These are phyloP conservation scores for Geotrichum restrictum DNA, from an alignment of 1,139 yeast species.

Conservation along the genomic window DNA sequence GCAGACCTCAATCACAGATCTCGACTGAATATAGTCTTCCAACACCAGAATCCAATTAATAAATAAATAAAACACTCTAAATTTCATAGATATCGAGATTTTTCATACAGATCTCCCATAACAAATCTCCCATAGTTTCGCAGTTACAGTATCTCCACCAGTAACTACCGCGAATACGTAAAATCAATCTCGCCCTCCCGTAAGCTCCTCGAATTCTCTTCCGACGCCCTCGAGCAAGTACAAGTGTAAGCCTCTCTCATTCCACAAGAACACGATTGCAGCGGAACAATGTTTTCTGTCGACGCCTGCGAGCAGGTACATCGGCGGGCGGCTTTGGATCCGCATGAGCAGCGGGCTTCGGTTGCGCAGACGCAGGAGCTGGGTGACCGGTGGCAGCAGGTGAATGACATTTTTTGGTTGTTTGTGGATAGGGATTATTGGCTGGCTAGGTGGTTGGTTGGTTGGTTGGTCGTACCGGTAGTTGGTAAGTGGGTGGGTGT, in stretches of 20 bases:
- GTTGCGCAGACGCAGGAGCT: slow-evolving; percentile 40
- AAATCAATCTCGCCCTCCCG: slow-evolving; percentile 43
- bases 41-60: too few relatives aligned
- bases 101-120: too few relatives aligned
- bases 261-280: slow-evolving; percentile 42
- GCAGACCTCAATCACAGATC: too few relatives aligned
- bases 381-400: slow-evolving; percentile 41
- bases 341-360: slow-evolving; percentile 45
- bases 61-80: too few relatives aligned
- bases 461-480: not conserved
- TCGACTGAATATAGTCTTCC: too few relatives aligned
- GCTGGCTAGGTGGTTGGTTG: too few relatives aligned
- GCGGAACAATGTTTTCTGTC: slow-evolving; percentile 36
- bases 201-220: slow-evolving; percentile 30
- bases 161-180: slow-evolving; percentile 41
- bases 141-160: too few relatives aligned
- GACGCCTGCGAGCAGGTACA: slow-evolving; percentile 40
- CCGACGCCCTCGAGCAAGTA: slow-evolving; percentile 40
- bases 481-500: too few relatives aligned
- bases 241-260: slow-evolving; percentile 36
- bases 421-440: not conserved
- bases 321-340: slow-evolving; percentile 41
- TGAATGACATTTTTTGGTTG: slow-evolving; percentile 3
- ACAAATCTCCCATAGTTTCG: too few relatives aligned
- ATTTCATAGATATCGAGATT: too few relatives aligned